Evolutionary conservation across 345 rosid genomes (phyloP), one percentile per base, ranked within the genome.

Genomic region (Melastoma malabathricum): DNA sequence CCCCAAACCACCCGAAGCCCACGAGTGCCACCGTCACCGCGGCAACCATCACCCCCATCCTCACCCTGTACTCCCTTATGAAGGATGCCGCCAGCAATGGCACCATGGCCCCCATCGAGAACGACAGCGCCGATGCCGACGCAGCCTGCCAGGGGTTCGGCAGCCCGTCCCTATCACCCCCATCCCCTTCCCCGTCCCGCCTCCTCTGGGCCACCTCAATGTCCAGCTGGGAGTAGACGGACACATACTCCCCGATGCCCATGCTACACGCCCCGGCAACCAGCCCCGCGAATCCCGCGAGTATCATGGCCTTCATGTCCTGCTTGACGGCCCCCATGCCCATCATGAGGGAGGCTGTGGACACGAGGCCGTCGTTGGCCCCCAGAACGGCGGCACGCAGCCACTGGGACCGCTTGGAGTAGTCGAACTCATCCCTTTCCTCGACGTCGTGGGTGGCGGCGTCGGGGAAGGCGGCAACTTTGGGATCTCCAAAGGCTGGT

Each of bases 241-340:
- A 89, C 25, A 89, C 97, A 10, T 77, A 86, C 64, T 89, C 97
- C 15, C 97, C 97, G 1, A 89, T 86, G 10, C 95, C 94, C 97
- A 89, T 89, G 72, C 97, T 89, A 47, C 95, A 89, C 15, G 97
- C 97, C 1, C 97, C 97, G 1, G 95, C 95, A 0, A 89, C 86
- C 15, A 86, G 59, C 2, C 97, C 97, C 0, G 97, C 95, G 45
- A 89, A 86, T 13, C 97, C 97, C 0, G 90, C 72, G 23, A 89
- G 76, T 22, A 89, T 77, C 97, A 89, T 89, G 14, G 56, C 82
- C 43, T 81, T 86, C 31, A 79, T 59, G 61, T 89, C 97, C 58
- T 78, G 79, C 52, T 77, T 89, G 4, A 86, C 90, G 0, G 97
- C 95, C 0, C 95, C 95, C 0, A 89, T 77, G 3, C 97, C 97